Evolutionary conservation across 768 basidiomycete genomes (phyloP).

Genomic region (Candolleomyces aberdarensis): DNA sequence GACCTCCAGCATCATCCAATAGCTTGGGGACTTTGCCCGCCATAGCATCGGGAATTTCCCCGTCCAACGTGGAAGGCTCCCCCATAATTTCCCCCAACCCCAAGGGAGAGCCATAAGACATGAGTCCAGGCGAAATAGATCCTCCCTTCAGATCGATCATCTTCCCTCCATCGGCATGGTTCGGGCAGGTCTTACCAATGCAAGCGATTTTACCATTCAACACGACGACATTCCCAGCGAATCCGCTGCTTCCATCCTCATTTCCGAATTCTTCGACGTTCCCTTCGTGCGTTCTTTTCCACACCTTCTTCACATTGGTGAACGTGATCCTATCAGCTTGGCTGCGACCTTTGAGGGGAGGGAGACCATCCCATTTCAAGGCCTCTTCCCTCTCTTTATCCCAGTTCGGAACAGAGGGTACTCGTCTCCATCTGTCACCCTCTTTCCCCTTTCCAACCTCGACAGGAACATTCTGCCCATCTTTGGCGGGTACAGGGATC

Average conservation of each 20-base stretch:
- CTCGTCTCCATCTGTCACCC: conserved; percentile 39
- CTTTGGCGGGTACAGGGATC: conserved; percentile 44
- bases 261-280: conserved; percentile 28
- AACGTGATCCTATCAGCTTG: conserved; percentile 47
- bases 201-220: conserved; percentile 54
- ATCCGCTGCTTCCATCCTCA: conserved; percentile 8
- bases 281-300: conserved; percentile 29
- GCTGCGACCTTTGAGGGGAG: conserved; percentile 48
- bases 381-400: conserved; percentile 58
- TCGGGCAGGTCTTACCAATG: conserved; percentile 34
- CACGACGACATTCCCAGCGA: conserved; percentile 36
- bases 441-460: conserved; percentile 43
- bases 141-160: conserved; percentile 69
- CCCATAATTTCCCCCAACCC: conserved; percentile 73
- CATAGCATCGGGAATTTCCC: conserved; percentile 58
- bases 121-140: conserved; percentile 60
- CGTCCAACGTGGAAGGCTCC: conserved; percentile 69
- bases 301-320: conserved; percentile 60
- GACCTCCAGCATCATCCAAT: conserved; percentile 48
- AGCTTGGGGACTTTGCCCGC: conserved; percentile 35
- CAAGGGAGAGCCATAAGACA: conserved; percentile 63
- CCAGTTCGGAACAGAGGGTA: conserved; percentile 60
- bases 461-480: conserved; percentile 35
- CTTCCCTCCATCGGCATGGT: conserved; percentile 15
- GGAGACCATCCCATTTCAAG: conserved; percentile 65